These are phyloP conservation scores for Themeda triandra DNA, from an alignment of 176 grass and related monocot genomes.

Conservation along the genomic window DNA sequence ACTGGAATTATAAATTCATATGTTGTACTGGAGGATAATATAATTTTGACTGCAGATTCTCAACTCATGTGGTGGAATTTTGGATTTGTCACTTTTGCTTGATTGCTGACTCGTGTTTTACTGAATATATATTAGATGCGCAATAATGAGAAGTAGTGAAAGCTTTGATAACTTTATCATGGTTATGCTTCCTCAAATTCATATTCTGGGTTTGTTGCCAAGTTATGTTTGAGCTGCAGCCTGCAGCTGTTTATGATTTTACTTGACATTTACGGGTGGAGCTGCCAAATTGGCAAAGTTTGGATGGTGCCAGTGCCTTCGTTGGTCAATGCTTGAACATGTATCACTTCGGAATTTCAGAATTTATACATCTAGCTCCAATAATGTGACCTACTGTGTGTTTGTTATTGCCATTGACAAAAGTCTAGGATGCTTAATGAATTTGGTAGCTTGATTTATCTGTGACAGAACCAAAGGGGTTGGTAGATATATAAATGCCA, in stretches of 20 bases:
- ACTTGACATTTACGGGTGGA: neutral
- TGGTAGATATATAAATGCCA: neutral
- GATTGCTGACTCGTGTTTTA: neutral
- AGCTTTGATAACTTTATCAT: neutral
- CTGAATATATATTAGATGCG: neutral
- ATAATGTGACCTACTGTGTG: neutral
- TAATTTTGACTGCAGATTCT: neutral
- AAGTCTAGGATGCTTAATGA: neutral
- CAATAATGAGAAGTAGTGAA: neutral
- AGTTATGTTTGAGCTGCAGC: neutral
- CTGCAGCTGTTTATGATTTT: neutral
- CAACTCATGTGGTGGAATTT: neutral
- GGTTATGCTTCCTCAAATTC: neutral
- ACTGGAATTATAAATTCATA: neutral
- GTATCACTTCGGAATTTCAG: neutral
- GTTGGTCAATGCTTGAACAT: neutral
- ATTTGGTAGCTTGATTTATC: neutral
- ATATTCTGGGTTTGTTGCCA: neutral
- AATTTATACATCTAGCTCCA: neutral
- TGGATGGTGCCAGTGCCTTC: too few relatives aligned
- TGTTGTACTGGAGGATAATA: neutral
- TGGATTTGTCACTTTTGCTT: neutral
- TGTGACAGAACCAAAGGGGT: constrained; percentile 13
- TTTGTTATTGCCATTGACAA: neutral
- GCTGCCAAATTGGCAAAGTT: neutral